These are phyloP conservation scores for Exophiala sideris DNA, from an alignment of 2,329 filamentous ascomycete genomes.

Conservation along the genomic window DNA sequence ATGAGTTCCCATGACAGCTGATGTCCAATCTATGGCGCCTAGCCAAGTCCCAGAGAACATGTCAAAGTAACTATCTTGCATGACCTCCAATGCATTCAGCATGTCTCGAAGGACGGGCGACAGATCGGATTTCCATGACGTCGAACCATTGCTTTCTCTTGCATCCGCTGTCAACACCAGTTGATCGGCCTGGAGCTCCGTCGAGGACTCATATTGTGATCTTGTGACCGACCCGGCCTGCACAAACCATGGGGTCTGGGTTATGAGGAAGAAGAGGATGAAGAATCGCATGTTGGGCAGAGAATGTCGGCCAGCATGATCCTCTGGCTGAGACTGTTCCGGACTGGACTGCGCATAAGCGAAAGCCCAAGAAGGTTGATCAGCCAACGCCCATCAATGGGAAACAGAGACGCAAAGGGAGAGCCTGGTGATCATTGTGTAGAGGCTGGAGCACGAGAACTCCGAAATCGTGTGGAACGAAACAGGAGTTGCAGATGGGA, in stretches of 20 bases:
- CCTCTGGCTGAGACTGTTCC: not conserved
- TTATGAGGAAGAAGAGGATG: conserved; percentile 1
- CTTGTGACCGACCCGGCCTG: conserved; percentile 11
- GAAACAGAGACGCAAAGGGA: too few species aligned
- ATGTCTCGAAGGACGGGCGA: conserved; percentile 35
- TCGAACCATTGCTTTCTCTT: conserved; percentile 8
- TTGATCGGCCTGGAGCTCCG: conserved; percentile 2
- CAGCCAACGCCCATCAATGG: too few species aligned
- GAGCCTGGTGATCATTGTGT: too few species aligned
- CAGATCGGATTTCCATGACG: not conserved
- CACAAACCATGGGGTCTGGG: conserved; percentile 3
- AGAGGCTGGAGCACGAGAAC: not conserved
- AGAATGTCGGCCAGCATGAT: conserved; percentile 9
- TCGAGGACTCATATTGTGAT: not conserved
- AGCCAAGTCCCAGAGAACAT: conserved; percentile 80
- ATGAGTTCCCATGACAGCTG: conserved; percentile 77
- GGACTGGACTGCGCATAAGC: too few species aligned
- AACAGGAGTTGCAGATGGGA: not conserved
- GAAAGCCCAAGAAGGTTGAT: too few species aligned
- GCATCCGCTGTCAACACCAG: conserved; percentile 7
- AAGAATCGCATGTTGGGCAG: conserved; percentile 15
- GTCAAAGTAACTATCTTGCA: conserved; percentile 77
- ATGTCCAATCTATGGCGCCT: conserved; percentile 86
- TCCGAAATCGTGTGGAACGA: not conserved
- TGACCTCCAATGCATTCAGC: conserved; percentile 64